Percentiles rank a stretch among this genome's conserved stretches.
These are phyloP conservation scores for Amylostereum chailletii DNA, from an alignment of 1,284 basidiomycete genomes.

Conservation along the genomic window DNA sequence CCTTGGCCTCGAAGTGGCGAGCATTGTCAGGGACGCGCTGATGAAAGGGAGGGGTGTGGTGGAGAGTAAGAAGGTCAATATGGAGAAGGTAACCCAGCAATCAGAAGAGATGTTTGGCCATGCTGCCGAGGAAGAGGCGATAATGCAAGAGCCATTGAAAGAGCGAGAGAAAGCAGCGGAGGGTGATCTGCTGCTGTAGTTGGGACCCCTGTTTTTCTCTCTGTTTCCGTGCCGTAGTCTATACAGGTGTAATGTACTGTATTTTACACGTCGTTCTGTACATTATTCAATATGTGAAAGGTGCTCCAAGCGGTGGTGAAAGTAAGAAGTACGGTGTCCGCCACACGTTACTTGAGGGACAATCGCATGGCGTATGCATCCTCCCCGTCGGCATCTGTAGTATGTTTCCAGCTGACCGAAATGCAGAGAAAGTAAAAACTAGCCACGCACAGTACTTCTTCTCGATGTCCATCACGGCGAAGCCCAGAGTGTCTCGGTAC, in stretches of 20 bases:
- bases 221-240: too few relatives aligned
- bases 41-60: conserved; percentile 17
- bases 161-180: too few relatives aligned
- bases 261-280: too few relatives aligned
- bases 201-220: too few relatives aligned
- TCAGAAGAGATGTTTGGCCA: background rate
- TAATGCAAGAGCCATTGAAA: too few relatives aligned
- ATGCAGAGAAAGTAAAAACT: conserved; percentile 21
- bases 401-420: too few relatives aligned
- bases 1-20: conserved; percentile 63
- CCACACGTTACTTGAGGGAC: conserved; percentile 31
- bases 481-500: conserved; percentile 81
- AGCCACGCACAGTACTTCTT: conserved; percentile 66
- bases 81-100: conserved; percentile 1
- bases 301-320: too few relatives aligned
- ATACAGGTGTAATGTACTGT: too few relatives aligned
- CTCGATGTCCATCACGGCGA: conserved; percentile 69
- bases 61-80: background rate
- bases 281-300: too few relatives aligned
- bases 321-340: too few relatives aligned
- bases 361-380: conserved; percentile 88
- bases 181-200: too few relatives aligned
- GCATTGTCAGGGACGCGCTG: conserved; percentile 50
- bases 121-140: too few relatives aligned
- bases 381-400: conserved; percentile 83